Evolutionary conservation across 1,284 basidiomycete genomes (phyloP), one percentile per base, ranked within the genome.

Genomic region (Inonotus obliquus): DNA sequence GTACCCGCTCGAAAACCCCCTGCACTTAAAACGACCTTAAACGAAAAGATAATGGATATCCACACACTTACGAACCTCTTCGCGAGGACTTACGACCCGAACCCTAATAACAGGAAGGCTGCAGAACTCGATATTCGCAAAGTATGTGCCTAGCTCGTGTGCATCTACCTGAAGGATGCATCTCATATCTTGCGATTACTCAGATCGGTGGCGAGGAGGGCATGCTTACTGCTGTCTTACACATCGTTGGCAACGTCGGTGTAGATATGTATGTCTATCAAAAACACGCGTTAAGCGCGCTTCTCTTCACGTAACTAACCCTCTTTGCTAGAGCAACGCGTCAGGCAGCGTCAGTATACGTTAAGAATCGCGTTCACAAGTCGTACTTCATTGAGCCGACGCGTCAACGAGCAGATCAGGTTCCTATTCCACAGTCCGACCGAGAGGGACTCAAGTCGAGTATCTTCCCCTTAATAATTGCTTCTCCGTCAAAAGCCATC

Each of bases 91-190:
- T 87, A 85, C 74, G 89, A 82, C 69, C 80, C 87, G n/a, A 87
- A 94, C 74, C 90, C 91, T 53, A 94, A 94, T 78, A 82, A 87
- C 63, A 87, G 92, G 66, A 91, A 90, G 69, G 78, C 87, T 44
- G 87, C 85, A 45, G 92, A 94, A 72, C 82, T 94, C 39, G 82
- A 94, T 73, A 89, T 94, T 69, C 85, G 91, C 68, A 91, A 89
- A 80, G 92, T 90, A 65, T 55, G 74, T 69, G 56, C 25, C n/a
- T 21, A 32, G 32, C 9, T 32, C 32, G 9, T 32, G 32, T 32
- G 32, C 4, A 32, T 32, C 32, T 4, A 9, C 45, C 21, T 39
- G 44, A 55, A 41, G 55, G 45, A 38, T 23, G 54, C 59, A 58
- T 44, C 41, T 14, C 51, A 32, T 25, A 47, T 60, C 35, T 49